Percentiles rank a stretch among this genome's conserved stretches.
phyloP scores from a whole-genome alignment of 805 yeast genomes.

The Wickerhamomyces bovis region DNA sequence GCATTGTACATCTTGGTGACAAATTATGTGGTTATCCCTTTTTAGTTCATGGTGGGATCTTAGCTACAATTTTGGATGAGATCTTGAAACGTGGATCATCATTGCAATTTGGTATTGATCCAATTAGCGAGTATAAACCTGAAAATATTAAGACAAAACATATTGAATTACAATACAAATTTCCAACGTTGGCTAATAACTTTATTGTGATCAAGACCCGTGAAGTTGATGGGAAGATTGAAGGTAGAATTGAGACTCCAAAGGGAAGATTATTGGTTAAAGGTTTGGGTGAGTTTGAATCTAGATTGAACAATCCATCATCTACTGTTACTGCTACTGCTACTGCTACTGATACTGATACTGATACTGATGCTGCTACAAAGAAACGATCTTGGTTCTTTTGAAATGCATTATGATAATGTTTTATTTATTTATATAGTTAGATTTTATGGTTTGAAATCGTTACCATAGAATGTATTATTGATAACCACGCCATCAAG shows the following conservation, averaged over 20 bases:
- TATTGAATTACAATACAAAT: conserved; percentile 47
- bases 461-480: conserved; percentile 18
- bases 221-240: conserved; percentile 32
- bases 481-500: conserved; percentile 51
- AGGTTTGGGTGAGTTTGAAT: conserved; percentile 42
- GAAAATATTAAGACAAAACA: conserved; percentile 39
- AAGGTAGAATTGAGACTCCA: conserved; percentile 47
- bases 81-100: conserved; percentile 51
- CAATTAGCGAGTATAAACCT: conserved; percentile 33
- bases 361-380: too few relatives aligned
- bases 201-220: conserved; percentile 62
- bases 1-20: conserved; percentile 73
- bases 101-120: conserved; percentile 30
- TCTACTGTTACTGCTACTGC: too few relatives aligned
- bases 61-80: conserved; percentile 78
- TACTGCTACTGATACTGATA: too few relatives aligned
- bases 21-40: conserved; percentile 82
- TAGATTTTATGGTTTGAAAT: too few relatives aligned
- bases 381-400: neutral
- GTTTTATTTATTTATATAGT: neutral
- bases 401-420: neutral
- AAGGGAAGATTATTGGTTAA: conserved; percentile 51
- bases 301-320: conserved; percentile 2
- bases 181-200: conserved; percentile 75
- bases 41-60: conserved; percentile 81